Conservation (phyloP, 2,329 filamentous ascomycete genomes). For the Aureobasidium leucospermi region DNA sequence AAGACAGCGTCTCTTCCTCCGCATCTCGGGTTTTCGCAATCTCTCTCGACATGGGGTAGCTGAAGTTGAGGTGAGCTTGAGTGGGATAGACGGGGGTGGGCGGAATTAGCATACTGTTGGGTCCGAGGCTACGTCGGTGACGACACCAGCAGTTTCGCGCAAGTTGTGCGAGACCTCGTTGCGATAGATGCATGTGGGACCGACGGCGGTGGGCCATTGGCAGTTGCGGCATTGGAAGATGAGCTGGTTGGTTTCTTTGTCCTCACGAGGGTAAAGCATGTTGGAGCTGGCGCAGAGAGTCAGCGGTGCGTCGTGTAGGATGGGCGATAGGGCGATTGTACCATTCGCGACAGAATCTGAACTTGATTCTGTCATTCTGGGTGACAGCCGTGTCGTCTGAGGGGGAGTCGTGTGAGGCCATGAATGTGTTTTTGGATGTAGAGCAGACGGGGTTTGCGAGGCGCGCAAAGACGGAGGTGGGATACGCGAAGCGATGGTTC, state of each 20-base stretch:
- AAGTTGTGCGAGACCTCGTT: constrained; percentile 87
- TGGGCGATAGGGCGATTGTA: constrained; percentile 32
- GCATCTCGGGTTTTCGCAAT: constrained; percentile 65
- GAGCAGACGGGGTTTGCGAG: background rate
- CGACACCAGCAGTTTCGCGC: constrained; percentile 93
- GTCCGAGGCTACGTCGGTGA: constrained; percentile 93
- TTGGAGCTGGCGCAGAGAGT: constrained; percentile 59
- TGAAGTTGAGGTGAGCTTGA: constrained; percentile 32
- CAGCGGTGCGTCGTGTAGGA: background rate
- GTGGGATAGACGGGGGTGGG: constrained; percentile 30
- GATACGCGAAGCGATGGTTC: too few relatives aligned
- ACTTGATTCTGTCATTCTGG: constrained; percentile 69
- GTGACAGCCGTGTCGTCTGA: constrained; percentile 30
- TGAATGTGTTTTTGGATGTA: constrained; percentile 7
- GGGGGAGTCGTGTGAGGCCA: constrained; percentile 26
- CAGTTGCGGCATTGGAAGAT: constrained; percentile 96
- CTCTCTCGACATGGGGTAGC: constrained; percentile 84
- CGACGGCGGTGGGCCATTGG: constrained; percentile 77
- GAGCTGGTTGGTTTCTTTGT: constrained; percentile 72
- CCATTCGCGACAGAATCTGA: constrained; percentile 98
- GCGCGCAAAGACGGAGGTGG: background rate
- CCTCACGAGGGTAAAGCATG: constrained; percentile 95
- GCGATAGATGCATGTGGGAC: constrained; percentile 90
- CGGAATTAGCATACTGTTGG: constrained; percentile 70
- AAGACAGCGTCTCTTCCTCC: constrained; percentile 87